Evolutionary conservation across 2,329 filamentous ascomycete genomes (phyloP), one percentile per base, ranked within the genome.

Genomic region (Apiospora hydei): DNA sequence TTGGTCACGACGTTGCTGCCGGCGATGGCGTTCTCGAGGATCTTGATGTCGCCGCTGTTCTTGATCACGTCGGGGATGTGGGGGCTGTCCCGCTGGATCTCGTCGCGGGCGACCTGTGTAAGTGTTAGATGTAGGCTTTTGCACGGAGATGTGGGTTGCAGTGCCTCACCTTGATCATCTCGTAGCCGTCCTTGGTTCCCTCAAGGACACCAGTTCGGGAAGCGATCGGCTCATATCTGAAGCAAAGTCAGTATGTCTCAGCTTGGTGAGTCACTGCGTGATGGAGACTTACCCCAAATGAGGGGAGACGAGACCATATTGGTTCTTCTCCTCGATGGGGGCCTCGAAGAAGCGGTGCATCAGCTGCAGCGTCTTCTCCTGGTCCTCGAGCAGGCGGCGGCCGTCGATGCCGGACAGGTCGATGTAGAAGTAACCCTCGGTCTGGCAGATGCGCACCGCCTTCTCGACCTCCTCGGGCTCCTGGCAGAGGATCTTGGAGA

Each of bases 291-390:
- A 87, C 80, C 86, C 87, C 38, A 88, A 83, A 78, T 89, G 87
- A 5, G 86, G 84, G 34, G 85, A 84, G 67, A 88, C 83, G 8
- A 89, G 84, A 4, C 87, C 87, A 75, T 85, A 88, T 77, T 89
- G 84, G 77, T 88, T 89, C 85, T 89, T 89, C 57, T 81, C 83
- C 80, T 89, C 87, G 21, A 88, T 78, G 0, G 87, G 86, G 0
- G 84, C 78, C 44, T 84, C 84, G 74, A 89, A 89, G 83, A 88
- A 89, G 70, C 85, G 84, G 77, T 88, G 81, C 88, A 89, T 89
- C 53, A 89, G 83, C 73, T 84, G 82, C 43, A 89, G 82, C 2
- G 84, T 85, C 75, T 87, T 83, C 77, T 88, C 82, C 74, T 87
- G 83, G 78, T 89, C 87, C 47, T 84, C 82, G 71, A 89, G 82